phyloP scores from a whole-genome alignment of 2,329 filamentous ascomycete genomes.

The Exophiala sp. region DNA sequence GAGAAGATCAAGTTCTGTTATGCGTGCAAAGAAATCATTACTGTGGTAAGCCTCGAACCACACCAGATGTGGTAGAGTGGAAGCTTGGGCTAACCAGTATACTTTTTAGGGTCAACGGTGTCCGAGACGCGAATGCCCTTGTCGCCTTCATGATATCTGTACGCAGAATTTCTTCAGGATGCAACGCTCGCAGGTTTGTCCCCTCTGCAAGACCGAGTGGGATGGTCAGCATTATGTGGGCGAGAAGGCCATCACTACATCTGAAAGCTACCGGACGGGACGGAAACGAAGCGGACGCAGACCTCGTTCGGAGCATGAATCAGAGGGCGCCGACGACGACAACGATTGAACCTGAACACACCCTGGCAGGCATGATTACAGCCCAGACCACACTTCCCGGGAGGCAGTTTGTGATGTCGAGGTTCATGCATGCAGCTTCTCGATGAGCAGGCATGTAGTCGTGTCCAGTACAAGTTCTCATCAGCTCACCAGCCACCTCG shows the following conservation, averaged over 20 bases:
- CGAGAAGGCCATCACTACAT: slow-evolving; percentile 43
- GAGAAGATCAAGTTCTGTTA: slow-evolving; percentile 79
- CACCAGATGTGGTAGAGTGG: too few species aligned
- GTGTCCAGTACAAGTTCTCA: too few species aligned
- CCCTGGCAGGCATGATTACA: too few species aligned
- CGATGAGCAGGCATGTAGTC: too few species aligned
- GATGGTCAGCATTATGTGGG: slow-evolving; percentile 48
- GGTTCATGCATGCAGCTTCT: too few species aligned
- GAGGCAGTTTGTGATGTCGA: too few species aligned
- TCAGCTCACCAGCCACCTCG: too few species aligned
- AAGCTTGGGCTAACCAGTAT: not conserved
- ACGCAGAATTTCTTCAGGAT: slow-evolving; percentile 66
- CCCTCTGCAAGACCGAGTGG: slow-evolving; percentile 50
- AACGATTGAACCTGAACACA: slow-evolving; percentile 1
- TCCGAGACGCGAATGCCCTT: slow-evolving; percentile 58
- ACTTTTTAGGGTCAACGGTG: slow-evolving; percentile 63
- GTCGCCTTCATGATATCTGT: slow-evolving; percentile 72
- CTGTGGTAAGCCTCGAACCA: slow-evolving; percentile 46
- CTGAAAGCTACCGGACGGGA: slow-evolving; percentile 30
- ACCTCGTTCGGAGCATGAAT: slow-evolving; percentile 1
- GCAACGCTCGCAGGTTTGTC: slow-evolving; percentile 58
- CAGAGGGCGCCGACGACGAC: slow-evolving; percentile 10
- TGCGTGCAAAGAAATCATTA: slow-evolving; percentile 85
- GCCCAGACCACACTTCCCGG: too few species aligned
- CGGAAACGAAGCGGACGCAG: slow-evolving; percentile 28